Evolutionary conservation across 352 stramenopile species (phyloP), one percentile per base, ranked within the genome.

Genomic region (Phytophthora macrochlamydospora): DNA sequence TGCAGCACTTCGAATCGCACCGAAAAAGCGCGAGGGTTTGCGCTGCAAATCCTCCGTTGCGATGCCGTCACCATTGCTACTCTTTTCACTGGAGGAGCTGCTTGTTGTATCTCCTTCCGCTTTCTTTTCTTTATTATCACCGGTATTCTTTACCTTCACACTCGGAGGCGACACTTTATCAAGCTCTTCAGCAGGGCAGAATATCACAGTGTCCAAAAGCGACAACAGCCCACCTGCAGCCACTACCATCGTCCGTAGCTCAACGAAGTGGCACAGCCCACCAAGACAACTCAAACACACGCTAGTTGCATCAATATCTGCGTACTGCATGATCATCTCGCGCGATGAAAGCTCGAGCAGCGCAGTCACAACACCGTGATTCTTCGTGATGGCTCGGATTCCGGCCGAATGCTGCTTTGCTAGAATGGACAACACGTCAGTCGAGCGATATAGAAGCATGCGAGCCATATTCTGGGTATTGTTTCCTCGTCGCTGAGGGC

Each of bases 361-460:
- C 32, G 77, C 75, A 33, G 78, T 81, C 3, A 95, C 58, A 1
- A 92, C 69, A 2, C 67, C 71, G 3, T 79, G 84, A 46, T 94
- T 90, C 40, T 74, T 81, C n/a, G 71, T 62, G 51, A 94, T 80
- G 11, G 81, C 74, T 2, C 54, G 64, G 56, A 86, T 71, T 8
- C 83, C 83, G 24, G 76, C 62, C 6, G 60, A 33, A 13, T 85
- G 49, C 30, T 73, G 53, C 13, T 56, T 74, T 0, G 78, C 79
- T 18, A 94, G 59, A 11, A 79, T 79, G 1, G 75, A 83, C 8
- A 94, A 61, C 9, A 93, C 50, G 11, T 92, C 84, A 13, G 78
- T 91, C n/a, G 82, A 74, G 24, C 85, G 86, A 69, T 85, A 90
- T 11, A 95, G 71, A 32, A 95, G 65, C 14, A 83, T 67, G 13